These are phyloP conservation scores for Heterobasidion irregulare DNA, from an alignment of 1,284 basidiomycete genomes.

Conservation along the genomic window DNA sequence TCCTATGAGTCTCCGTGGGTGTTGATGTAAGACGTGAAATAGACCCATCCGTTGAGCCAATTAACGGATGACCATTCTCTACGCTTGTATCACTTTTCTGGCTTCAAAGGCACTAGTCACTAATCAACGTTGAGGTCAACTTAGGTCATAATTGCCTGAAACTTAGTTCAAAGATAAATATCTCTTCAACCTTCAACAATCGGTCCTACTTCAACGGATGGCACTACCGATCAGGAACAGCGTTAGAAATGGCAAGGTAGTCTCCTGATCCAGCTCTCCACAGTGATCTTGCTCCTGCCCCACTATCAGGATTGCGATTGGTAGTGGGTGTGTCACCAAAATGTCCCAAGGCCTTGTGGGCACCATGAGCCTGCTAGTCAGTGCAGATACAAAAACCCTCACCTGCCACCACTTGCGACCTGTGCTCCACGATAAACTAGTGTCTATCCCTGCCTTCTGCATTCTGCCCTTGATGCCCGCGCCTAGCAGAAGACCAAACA, in stretches of 20 bases:
- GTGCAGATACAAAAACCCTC: slow-evolving; percentile 16
- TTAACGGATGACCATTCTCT: too few species aligned
- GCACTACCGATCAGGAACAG: background rate
- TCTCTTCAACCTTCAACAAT: too few species aligned
- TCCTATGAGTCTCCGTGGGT: too few species aligned
- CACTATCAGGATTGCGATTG: slow-evolving; percentile 22
- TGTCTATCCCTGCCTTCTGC: slow-evolving; percentile 64
- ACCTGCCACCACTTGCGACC: slow-evolving; percentile 77
- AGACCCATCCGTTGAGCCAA: too few species aligned
- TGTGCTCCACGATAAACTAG: slow-evolving; percentile 51
- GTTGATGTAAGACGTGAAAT: too few species aligned
- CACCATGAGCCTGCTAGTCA: background rate
- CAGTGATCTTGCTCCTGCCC: slow-evolving; percentile 12
- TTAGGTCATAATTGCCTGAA: too few species aligned
- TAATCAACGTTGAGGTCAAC: too few species aligned
- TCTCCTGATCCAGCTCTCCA: slow-evolving; percentile 21
- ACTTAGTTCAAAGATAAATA: too few species aligned
- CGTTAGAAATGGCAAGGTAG: slow-evolving; percentile 23
- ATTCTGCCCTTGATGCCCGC: slow-evolving; percentile 80
- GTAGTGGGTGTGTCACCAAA: slow-evolving; percentile 40
- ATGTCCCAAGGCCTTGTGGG: slow-evolving; percentile 49
- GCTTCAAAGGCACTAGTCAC: too few species aligned
- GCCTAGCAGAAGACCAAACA: slow-evolving; percentile 75
- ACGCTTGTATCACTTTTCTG: too few species aligned
- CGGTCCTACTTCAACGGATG: too few species aligned